These are phyloP conservation scores for Fusarium sp. DNA, from an alignment of 2,329 filamentous ascomycete species.

Conservation along the genomic window DNA sequence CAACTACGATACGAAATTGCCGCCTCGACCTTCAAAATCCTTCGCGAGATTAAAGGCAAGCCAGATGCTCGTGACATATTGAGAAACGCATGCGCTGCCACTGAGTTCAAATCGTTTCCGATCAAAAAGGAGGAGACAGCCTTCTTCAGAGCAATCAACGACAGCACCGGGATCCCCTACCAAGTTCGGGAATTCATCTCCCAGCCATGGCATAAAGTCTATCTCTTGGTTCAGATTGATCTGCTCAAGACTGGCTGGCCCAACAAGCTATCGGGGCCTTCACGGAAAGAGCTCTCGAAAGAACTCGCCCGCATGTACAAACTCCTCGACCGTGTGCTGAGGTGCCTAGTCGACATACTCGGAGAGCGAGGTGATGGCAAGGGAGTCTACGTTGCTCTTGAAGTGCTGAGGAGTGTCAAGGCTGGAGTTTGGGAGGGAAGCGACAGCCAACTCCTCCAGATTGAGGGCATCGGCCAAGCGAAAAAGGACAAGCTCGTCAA, in stretches of 20 bases:
- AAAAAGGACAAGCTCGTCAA: constrained; percentile 79
- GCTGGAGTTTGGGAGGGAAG: constrained; percentile 86
- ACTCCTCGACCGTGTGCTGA: constrained; percentile 50
- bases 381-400: constrained; percentile 75
- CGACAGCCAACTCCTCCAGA: constrained; percentile 83
- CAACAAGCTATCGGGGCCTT: constrained; percentile 54
- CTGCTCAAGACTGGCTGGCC: constrained; percentile 73
- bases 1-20: constrained; percentile 52
- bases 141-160: constrained; percentile 55
- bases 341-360: constrained; percentile 55
- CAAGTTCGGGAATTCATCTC: constrained; percentile 58
- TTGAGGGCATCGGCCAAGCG: constrained; percentile 81
- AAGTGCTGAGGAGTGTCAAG: constrained; percentile 80
- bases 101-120: constrained; percentile 53
- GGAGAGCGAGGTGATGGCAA: constrained; percentile 68
- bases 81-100: constrained; percentile 53
- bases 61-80: constrained; percentile 52
- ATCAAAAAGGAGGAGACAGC: constrained; percentile 51
- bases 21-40: constrained; percentile 47
- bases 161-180: constrained; percentile 54
- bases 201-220: constrained; percentile 77
- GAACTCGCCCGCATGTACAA: constrained; percentile 50
- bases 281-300: constrained; percentile 49
- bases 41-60: constrained; percentile 42
- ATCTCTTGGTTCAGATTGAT: constrained; percentile 78